phyloP scores from a whole-genome alignment of 148 eudicot species.

The Camellia sinensis region DNA sequence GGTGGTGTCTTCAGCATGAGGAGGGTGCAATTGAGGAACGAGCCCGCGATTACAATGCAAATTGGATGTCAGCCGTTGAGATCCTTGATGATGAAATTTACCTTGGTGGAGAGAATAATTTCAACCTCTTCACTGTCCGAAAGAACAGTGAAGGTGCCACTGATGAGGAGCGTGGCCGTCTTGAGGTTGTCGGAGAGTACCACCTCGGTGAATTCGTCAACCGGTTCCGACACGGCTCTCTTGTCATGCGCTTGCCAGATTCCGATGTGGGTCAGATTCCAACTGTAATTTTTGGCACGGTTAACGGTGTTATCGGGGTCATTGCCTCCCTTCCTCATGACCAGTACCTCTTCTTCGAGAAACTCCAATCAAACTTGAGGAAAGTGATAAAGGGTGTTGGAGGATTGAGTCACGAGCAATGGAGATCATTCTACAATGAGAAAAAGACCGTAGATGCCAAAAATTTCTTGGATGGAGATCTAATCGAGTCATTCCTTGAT shows the following conservation, averaged over 20 bases:
- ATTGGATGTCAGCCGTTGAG: constrained; percentile 99
- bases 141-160: constrained; percentile 95
- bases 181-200: constrained; percentile 95
- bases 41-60: constrained; percentile 95
- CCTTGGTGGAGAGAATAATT: constrained; percentile 86
- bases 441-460: constrained; percentile 88
- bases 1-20: constrained; percentile 61
- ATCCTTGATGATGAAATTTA: constrained; percentile 86
- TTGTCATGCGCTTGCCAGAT: constrained; percentile 94
- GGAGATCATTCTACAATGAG: constrained; percentile 89
- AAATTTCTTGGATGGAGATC: constrained; percentile 87
- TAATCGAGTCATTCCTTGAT: constrained; percentile 92
- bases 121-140: constrained; percentile 83
- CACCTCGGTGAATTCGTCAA: constrained; percentile 96
- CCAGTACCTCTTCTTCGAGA: constrained; percentile 74
- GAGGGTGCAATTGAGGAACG: constrained; percentile 99
- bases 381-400: constrained; percentile 95
- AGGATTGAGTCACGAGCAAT: constrained; percentile 91
- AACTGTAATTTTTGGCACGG: constrained; percentile 74
- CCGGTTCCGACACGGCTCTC: constrained; percentile 89
- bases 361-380: constrained; percentile 77
- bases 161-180: constrained; percentile 97
- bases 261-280: constrained; percentile 78
- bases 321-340: constrained; percentile 89
- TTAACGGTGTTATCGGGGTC: constrained; percentile 88